Percentiles rank a stretch among this genome's conserved stretches.
Evolutionary conservation across 192 early-diverging fungal species (phyloP).

Genomic region (Blastocladiella britannica): DNA sequence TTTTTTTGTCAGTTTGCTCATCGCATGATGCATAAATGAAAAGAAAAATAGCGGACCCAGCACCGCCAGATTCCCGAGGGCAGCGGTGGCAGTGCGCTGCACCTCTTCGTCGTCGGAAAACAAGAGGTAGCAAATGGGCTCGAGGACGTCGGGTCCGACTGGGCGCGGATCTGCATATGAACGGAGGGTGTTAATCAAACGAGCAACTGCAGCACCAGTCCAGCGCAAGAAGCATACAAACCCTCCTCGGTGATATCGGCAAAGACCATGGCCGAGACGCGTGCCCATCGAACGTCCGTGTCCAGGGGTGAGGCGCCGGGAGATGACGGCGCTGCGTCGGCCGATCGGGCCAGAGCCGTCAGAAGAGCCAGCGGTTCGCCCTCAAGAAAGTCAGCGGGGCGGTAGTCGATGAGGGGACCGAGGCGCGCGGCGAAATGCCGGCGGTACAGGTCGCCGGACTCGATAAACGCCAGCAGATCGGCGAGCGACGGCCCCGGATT

Average conservation of each 20-base stretch:
- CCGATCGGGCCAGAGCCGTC: neutral
- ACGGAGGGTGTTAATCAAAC: neutral
- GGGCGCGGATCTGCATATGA: conserved; percentile 42
- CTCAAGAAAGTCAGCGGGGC: neutral
- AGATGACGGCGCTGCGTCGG: too few species aligned
- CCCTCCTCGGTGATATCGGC: neutral
- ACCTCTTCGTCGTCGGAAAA: conserved; percentile 66
- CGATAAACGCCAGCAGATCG: neutral
- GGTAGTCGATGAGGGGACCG: neutral
- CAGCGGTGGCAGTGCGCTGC: conserved; percentile 63
- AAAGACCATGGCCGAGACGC: neutral
- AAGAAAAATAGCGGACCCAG: conserved; percentile 24
- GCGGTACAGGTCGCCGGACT: neutral
- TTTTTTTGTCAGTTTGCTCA: neutral
- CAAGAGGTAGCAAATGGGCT: conserved; percentile 62
- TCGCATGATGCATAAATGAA: neutral
- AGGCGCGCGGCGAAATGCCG: neutral
- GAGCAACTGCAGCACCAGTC: neutral
- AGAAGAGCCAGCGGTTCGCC: neutral
- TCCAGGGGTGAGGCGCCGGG: too few species aligned
- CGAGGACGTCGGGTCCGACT: conserved; percentile 49
- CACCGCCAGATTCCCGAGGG: conserved; percentile 77
- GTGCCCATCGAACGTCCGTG: neutral
- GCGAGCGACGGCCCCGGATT: too few species aligned
- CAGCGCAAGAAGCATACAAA: neutral